Evolutionary conservation across 257 asterid genomes (phyloP), one percentile per base, ranked within the genome.

Genomic region (Datura wrightii): DNA sequence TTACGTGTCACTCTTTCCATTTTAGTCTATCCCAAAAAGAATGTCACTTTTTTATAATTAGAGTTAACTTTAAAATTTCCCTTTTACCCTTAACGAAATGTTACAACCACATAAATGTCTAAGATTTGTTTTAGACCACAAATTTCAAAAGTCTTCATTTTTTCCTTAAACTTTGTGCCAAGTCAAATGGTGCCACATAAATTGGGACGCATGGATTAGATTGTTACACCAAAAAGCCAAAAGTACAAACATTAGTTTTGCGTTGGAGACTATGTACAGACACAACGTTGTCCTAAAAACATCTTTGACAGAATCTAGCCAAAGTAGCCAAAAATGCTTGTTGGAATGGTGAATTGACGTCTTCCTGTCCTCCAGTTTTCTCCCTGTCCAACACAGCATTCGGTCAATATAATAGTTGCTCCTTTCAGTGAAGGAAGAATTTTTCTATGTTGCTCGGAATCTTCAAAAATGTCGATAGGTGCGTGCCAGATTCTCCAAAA

Each of bases 311-410:
- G 13, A 6, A 31, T 67, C 52, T 37, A 39, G 78, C 24, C 52
- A 67, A 37, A 37, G 52, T 15, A 67, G 50, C 52, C 78, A 39
- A 67, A 66, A 67, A 39, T 67, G 39, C 31, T 67, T 67, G 13
- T 31, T 37, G 78, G 53, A 69, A 39, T 8, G 53, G 34, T 69
- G 36, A 69, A 69, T 69, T 53, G 41, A 69, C 34, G 41, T 69
- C 15, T 69, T 69, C 79, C 15, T 41, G 53, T 69, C 53, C 50
- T 67, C 31, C 31, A 67, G 78, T 67, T 67, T 67, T 67, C 52
- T 67, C 14, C 31, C 50, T 67, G 50, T 7, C 52, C 50, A 15
- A 15, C 8, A 2, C 50, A 67, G 7, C 78, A 67, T 11, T 67
- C 52, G 3, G 6, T 14, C 78, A 3, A 15, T 67, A 18, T 6